These are phyloP conservation scores for Penicillium sp. DNA, from an alignment of 2,329 filamentous ascomycete genomes.

Conservation along the genomic window DNA sequence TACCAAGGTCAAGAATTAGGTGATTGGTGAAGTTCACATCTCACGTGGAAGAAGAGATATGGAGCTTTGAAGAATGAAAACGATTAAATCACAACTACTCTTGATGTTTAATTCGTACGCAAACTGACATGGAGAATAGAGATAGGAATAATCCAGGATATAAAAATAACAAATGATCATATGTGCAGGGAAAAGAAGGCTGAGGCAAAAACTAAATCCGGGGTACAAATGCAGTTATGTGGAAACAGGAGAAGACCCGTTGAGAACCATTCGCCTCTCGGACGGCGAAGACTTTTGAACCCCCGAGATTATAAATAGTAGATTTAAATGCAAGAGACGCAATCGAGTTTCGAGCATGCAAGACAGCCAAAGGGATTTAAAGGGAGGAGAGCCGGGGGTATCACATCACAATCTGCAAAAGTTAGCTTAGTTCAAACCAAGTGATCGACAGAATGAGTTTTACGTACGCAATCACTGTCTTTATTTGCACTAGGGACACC, in stretches of 20 bases:
- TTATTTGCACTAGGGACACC: constrained; percentile 81
- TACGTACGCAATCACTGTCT: constrained; percentile 84
- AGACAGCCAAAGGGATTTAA: constrained; percentile 18
- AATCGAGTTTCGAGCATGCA: constrained; percentile 14
- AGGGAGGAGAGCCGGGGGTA: constrained; percentile 30
- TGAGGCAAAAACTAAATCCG: constrained; percentile 15
- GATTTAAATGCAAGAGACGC: constrained; percentile 17
- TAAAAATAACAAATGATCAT: constrained; percentile 17
- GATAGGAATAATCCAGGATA: background rate
- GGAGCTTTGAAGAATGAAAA: background rate
- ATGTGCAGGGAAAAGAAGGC: constrained; percentile 21
- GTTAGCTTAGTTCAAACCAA: constrained; percentile 11
- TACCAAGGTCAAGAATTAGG: background rate
- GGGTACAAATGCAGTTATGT: constrained; percentile 24
- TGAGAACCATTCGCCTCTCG: constrained; percentile 14
- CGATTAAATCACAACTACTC: constrained; percentile 15
- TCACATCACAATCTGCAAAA: constrained; percentile 43
- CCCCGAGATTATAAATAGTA: constrained; percentile 15
- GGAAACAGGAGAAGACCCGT: constrained; percentile 8
- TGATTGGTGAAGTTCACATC: background rate
- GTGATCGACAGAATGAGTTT: background rate
- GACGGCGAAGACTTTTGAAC: constrained; percentile 13
- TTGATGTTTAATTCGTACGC: constrained; percentile 14
- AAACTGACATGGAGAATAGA: background rate
- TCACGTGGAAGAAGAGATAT: constrained; percentile 8